Evolutionary conservation across 768 basidiomycete genomes (phyloP).

Genomic region (Scleroderma bovista): DNA sequence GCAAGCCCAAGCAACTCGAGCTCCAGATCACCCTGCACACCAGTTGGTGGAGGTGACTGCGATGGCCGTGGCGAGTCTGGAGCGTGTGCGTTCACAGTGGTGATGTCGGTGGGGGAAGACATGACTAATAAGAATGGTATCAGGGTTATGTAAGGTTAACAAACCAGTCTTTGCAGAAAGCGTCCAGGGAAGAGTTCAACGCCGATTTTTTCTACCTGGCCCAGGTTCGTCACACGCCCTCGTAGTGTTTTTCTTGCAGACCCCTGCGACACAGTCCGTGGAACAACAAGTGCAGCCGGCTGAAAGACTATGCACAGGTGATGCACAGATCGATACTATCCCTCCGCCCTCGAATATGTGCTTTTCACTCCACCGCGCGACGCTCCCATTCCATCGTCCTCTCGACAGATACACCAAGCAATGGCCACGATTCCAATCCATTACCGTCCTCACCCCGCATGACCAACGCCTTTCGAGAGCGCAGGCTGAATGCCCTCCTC

Average conservation of each 20-base stretch:
- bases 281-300: too few species aligned
- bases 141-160: constrained; percentile 34
- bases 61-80: constrained; percentile 61
- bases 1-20: constrained; percentile 72
- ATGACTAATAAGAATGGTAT: not conserved
- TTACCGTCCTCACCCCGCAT: not conserved
- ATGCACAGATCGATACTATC: constrained; percentile 21
- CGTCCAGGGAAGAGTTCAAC: too few species aligned
- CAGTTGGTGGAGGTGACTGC: constrained; percentile 65
- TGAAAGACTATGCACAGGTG: constrained; percentile 13
- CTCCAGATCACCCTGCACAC: constrained; percentile 69
- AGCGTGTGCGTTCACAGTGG: constrained; percentile 11
- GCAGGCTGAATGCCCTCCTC: constrained; percentile 24
- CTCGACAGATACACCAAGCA: not conserved
- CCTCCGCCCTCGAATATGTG: constrained; percentile 9
- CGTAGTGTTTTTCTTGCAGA: too few species aligned
- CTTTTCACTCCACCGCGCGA: constrained; percentile 8
- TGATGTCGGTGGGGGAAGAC: constrained; percentile 3
- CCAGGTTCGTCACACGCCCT: too few species aligned
- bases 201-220: too few species aligned
- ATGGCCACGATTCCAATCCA: constrained; percentile 4
- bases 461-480: constrained; percentile 12
- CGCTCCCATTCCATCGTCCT: not conserved
- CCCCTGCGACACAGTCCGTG: too few species aligned
- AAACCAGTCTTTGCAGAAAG: too few species aligned